phyloP scores from a whole-genome alignment of 495 filamentous ascomycete genomes.

The Penicillium longicatenatum region DNA sequence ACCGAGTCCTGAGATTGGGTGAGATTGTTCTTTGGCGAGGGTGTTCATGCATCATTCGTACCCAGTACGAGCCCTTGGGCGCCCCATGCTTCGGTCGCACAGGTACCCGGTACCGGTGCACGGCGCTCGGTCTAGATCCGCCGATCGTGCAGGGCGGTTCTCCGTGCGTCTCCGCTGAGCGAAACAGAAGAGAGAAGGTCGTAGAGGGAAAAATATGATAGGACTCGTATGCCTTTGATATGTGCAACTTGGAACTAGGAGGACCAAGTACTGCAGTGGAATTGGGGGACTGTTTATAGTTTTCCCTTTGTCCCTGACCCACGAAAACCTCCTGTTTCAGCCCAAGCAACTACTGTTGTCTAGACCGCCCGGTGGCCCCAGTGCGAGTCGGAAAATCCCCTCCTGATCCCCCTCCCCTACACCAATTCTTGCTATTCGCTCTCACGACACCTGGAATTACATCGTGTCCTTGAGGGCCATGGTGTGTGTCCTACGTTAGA shows the following conservation, averaged over 20 bases:
- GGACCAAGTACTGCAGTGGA: too few relatives aligned
- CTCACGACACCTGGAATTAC: background rate
- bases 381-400: slow-evolving; percentile 31
- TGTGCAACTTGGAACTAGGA: background rate
- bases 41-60: background rate
- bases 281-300: background rate
- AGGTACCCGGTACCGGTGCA: slow-evolving; percentile 11
- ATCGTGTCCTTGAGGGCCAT: slow-evolving; percentile 26
- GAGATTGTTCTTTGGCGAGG: background rate
- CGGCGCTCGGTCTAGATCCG: slow-evolving; percentile 28
- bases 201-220: background rate
- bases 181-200: background rate
- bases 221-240: background rate
- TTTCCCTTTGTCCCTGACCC: slow-evolving; percentile 16
- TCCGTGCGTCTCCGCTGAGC: slow-evolving; percentile 15
- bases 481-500: slow-evolving; percentile 29
- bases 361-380: slow-evolving; percentile 32
- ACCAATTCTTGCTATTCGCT: background rate
- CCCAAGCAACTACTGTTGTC: slow-evolving; percentile 21
- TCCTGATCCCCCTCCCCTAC: slow-evolving; percentile 16
- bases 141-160: slow-evolving; percentile 23
- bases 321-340: slow-evolving; percentile 28
- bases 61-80: background rate
- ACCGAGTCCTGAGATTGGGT: background rate
- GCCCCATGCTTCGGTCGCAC: slow-evolving; percentile 1